Percentiles rank a stretch among this genome's conserved stretches.
These are phyloP conservation scores for Leccinum griseonigrum DNA, from an alignment of 1,284 basidiomycete species.

Conservation along the genomic window DNA sequence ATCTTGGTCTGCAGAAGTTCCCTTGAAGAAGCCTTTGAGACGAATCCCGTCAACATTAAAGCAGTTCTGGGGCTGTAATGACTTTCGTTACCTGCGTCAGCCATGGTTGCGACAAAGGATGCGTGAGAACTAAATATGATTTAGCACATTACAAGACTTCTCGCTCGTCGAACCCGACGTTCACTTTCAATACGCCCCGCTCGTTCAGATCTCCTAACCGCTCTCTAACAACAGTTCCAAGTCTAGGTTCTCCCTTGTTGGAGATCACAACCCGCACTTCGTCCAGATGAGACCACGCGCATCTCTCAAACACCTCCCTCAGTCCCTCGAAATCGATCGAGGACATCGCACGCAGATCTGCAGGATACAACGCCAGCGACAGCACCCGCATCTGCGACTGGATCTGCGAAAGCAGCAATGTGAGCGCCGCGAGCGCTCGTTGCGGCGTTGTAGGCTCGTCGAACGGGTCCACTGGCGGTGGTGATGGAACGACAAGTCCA, in stretches of 20 bases:
- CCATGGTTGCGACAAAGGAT: conserved; percentile 38
- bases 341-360: conserved; percentile 30
- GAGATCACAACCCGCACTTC: conserved; percentile 31
- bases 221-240: conserved; percentile 28
- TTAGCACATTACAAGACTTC: conserved; percentile 23
- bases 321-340: conserved; percentile 33
- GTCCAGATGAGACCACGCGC: conserved; percentile 24
- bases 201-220: conserved; percentile 19
- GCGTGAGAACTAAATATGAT: conserved; percentile 17
- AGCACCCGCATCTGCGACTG: conserved; percentile 30
- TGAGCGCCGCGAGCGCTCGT: conserved; percentile 23
- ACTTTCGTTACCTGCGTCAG: conserved; percentile 50
- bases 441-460: conserved; percentile 11
- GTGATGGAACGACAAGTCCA: conserved; percentile 33
- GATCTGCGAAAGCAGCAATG: conserved; percentile 26
- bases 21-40: conserved; percentile 77
- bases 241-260: conserved; percentile 29
- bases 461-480: conserved; percentile 25
- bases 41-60: neutral
- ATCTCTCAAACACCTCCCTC: conserved; percentile 24
- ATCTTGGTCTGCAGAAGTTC: conserved; percentile 82
- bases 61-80: neutral
- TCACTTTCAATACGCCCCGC: conserved; percentile 29
- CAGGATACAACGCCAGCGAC: conserved; percentile 31
- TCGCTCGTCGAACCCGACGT: conserved; percentile 33